Percentiles rank a stretch among this genome's conserved stretches.
Conservation (phyloP, 768 basidiomycete genomes). For the Kwoniella sp. region DNA sequence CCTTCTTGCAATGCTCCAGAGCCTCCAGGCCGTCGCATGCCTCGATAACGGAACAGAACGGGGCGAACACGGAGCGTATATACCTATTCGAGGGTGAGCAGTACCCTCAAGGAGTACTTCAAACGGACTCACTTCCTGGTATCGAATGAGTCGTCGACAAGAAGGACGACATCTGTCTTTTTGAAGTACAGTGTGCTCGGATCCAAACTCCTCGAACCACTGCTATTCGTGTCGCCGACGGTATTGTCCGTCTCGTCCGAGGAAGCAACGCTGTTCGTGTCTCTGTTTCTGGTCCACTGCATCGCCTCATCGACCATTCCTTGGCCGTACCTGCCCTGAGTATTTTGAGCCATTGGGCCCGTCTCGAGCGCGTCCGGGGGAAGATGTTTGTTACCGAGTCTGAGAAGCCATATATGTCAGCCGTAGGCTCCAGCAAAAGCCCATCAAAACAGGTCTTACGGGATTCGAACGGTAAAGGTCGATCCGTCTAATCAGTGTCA, state of each 20-base stretch:
- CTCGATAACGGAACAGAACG: conserved; percentile 47
- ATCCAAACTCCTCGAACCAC: conserved; percentile 45
- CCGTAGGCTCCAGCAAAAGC: background rate
- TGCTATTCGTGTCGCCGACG: conserved; percentile 12
- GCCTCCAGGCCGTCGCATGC: conserved; percentile 49
- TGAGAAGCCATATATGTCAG: background rate
- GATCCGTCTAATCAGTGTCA: conserved; percentile 42
- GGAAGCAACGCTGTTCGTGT: conserved; percentile 6
- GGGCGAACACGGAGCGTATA: conserved; percentile 43
- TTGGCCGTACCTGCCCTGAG: conserved; percentile 41
- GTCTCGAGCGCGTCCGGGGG: conserved; percentile 43
- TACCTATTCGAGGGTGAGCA: conserved; percentile 2
- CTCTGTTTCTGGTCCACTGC: conserved; percentile 46
- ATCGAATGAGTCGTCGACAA: conserved; percentile 41
- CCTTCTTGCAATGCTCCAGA: conserved; percentile 23
- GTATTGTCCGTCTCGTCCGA: conserved; percentile 25
- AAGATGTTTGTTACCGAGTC: conserved; percentile 48
- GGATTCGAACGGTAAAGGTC: conserved; percentile 48
- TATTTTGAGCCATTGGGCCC: conserved; percentile 1
- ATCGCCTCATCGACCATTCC: conserved; percentile 52
- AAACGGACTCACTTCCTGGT: conserved; percentile 12
- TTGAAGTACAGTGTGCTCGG: conserved; percentile 49
- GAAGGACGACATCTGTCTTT: conserved; percentile 46
- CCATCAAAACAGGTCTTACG: conserved; percentile 16
- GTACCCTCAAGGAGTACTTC: conserved; percentile 13